Percentiles rank a stretch among this genome's conserved stretches.
Evolutionary conservation across 495 filamentous ascomycete species (phyloP).

Genomic region (Aspergillus bertholletiae): DNA sequence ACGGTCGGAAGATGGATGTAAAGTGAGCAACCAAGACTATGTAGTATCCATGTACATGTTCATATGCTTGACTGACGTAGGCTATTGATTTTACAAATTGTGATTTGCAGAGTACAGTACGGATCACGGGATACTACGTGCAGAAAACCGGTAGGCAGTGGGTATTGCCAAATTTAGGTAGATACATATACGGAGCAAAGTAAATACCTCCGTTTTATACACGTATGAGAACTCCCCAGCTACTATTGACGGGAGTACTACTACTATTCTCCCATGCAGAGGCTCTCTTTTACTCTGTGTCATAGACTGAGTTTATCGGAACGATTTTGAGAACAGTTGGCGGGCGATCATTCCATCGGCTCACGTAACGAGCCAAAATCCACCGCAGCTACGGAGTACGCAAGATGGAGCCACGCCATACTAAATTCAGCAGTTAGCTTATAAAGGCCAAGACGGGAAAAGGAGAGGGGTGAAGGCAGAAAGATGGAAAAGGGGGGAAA

Average conservation of each 20-base stretch:
- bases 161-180: neutral
- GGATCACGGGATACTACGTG: neutral
- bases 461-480: slow-evolving; percentile 1
- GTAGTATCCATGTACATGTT: neutral
- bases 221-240: neutral
- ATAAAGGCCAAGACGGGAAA: slow-evolving; percentile 10
- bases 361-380: slow-evolving; percentile 7
- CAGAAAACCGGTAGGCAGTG: neutral
- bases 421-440: slow-evolving; percentile 7
- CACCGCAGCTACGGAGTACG: slow-evolving; percentile 1
- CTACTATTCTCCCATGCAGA: neutral
- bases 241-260: neutral
- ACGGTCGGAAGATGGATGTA: no score
- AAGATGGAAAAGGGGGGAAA: slow-evolving; percentile 2
- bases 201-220: neutral
- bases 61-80: neutral
- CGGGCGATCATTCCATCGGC: slow-evolving; percentile 2
- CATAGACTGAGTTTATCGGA: slow-evolving; percentile 1
- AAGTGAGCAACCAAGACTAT: neutral
- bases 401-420: slow-evolving; percentile 16
- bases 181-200: neutral
- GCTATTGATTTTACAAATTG: neutral
- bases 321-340: slow-evolving; percentile 6
- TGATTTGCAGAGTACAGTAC: neutral
- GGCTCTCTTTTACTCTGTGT: neutral